Evolutionary conservation across 2,329 filamentous ascomycete species (phyloP).

Genomic region (Fusarium sp.): DNA sequence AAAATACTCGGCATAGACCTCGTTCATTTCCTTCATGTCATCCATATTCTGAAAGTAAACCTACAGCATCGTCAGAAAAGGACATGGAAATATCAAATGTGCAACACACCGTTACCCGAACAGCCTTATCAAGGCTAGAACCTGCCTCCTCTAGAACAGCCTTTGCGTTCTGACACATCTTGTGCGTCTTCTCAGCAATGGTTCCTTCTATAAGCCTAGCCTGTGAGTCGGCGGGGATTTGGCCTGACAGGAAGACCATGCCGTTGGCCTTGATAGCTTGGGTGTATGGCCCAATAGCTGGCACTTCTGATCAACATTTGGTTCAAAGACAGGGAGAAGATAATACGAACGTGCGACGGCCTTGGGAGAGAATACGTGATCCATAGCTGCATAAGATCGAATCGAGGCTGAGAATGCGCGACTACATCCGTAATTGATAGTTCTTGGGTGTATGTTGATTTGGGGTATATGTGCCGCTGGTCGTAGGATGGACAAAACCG

Average conservation of each 20-base stretch:
- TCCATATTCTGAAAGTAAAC: conserved; percentile 23
- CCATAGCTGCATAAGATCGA: background rate
- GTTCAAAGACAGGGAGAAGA: background rate
- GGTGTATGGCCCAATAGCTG: conserved; percentile 27
- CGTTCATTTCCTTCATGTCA: conserved; percentile 29
- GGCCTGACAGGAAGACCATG: conserved; percentile 75
- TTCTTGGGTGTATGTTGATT: background rate
- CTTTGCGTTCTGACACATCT: conserved; percentile 62
- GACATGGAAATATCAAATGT: background rate
- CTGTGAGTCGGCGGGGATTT: conserved; percentile 71
- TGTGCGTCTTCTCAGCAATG: conserved; percentile 53
- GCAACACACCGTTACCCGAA: conserved; percentile 64
- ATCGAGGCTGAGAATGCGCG: background rate
- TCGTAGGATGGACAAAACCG: background rate
- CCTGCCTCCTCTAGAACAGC: conserved; percentile 76
- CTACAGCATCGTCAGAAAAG: background rate
- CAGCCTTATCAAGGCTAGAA: conserved; percentile 69
- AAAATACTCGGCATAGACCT: conserved; percentile 29
- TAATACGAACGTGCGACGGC: conserved; percentile 20
- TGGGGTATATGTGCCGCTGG: background rate
- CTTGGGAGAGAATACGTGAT: conserved; percentile 16
- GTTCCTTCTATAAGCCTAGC: conserved; percentile 68
- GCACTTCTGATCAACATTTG: background rate
- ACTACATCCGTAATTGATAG: background rate
- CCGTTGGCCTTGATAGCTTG: conserved; percentile 45